These are phyloP conservation scores for Carex myosuroides DNA, from an alignment of 176 grass and related monocot genomes.

Conservation along the genomic window DNA sequence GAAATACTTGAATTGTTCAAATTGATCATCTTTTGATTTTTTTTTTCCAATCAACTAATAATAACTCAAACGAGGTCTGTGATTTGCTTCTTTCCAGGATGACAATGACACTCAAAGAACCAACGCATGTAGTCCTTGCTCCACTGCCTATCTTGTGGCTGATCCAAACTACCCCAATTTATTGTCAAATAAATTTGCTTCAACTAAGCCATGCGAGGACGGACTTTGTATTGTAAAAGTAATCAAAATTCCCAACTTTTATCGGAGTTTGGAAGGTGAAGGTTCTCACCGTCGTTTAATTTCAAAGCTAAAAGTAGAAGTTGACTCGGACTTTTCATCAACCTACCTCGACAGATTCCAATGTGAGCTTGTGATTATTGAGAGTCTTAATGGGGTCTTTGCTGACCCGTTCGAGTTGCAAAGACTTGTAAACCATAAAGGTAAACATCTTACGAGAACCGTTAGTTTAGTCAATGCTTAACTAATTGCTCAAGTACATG, in stretches of 20 bases:
- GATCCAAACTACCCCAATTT: slow-evolving; percentile 9
- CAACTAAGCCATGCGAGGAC: slow-evolving; percentile 27
- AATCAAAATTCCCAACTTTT: slow-evolving; percentile 22
- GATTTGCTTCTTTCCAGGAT: not conserved
- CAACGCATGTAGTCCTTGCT: slow-evolving; percentile 35
- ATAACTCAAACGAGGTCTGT: not conserved
- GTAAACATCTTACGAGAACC: slow-evolving; percentile 21
- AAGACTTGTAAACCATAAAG: slow-evolving; percentile 50
- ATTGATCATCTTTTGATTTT: not conserved
- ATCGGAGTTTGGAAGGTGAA: slow-evolving; percentile 45
- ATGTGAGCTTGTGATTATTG: slow-evolving; percentile 50
- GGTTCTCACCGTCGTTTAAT: slow-evolving; percentile 66
- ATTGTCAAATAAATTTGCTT: slow-evolving; percentile 12
- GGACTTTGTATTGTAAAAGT: slow-evolving; percentile 9
- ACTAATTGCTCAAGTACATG: not conserved
- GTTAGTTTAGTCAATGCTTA: not conserved
- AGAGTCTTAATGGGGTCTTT: slow-evolving; percentile 66
- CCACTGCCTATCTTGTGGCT: slow-evolving; percentile 26
- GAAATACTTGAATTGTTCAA: not conserved
- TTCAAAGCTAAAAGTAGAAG: slow-evolving; percentile 37
- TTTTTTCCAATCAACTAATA: not conserved
- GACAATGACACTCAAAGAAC: slow-evolving; percentile 3
- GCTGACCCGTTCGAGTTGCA: slow-evolving; percentile 87
- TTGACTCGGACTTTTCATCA: slow-evolving; percentile 15
- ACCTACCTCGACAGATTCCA: slow-evolving; percentile 27